Conservation (phyloP, 352 stramenopile species). For the Phytophthora ramorum region DNA sequence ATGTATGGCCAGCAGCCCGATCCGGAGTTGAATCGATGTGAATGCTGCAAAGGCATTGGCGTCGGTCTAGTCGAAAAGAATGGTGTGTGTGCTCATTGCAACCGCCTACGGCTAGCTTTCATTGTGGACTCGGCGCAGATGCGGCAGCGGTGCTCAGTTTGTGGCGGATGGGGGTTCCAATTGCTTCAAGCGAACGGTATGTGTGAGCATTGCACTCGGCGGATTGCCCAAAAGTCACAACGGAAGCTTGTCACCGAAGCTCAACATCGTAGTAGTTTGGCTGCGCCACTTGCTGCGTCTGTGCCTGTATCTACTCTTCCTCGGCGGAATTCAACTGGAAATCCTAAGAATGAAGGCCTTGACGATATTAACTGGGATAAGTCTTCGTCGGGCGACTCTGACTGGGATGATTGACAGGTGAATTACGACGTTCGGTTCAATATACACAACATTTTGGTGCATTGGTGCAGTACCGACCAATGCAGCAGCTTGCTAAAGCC, state of each 20-base stretch:
- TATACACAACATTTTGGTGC: too few species aligned
- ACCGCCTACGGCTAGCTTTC: slow-evolving; percentile 70
- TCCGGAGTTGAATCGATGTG: slow-evolving; percentile 53
- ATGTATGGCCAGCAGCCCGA: slow-evolving; percentile 27
- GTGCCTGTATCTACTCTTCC: slow-evolving; percentile 2
- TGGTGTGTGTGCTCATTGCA: slow-evolving; percentile 71
- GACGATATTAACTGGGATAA: slow-evolving; percentile 56
- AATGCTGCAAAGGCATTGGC: slow-evolving; percentile 58
- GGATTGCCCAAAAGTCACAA: slow-evolving; percentile 27
- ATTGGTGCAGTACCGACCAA: too few species aligned
- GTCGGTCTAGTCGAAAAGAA: slow-evolving; percentile 78
- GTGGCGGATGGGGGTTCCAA: slow-evolving; percentile 63
- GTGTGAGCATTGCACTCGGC: slow-evolving; percentile 63
- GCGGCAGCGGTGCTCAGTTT: slow-evolving; percentile 54
- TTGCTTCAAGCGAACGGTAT: slow-evolving; percentile 55
- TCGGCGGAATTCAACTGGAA: slow-evolving; percentile 13
- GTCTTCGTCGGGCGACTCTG: slow-evolving; percentile 49
- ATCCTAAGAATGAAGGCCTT: slow-evolving; percentile 16
- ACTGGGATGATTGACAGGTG: slow-evolving; percentile 56
- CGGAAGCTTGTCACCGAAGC: slow-evolving; percentile 3
- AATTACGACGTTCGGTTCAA: too few species aligned
- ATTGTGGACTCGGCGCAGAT: slow-evolving; percentile 75
- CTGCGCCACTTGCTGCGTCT: not conserved
- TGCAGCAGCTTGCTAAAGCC: too few species aligned
- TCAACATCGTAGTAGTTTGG: slow-evolving; percentile 17